A percentile compares a stretch with the other conserved stretches of the same genome.
Conservation (phyloP, 116 monocot genomes). For the Trichopus zeylanicus region DNA sequence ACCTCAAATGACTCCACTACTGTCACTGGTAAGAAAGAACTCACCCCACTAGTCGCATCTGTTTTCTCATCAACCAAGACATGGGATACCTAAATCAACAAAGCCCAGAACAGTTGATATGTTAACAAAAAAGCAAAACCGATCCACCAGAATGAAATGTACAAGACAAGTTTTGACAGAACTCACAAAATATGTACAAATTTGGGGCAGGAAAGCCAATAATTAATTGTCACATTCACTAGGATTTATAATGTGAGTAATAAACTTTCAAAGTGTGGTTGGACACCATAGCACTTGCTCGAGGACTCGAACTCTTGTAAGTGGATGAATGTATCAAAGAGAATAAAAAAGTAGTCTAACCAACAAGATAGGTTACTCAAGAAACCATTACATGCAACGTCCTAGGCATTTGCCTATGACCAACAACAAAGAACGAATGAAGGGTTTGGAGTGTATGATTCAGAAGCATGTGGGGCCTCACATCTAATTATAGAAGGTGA, state of each 20-base stretch:
- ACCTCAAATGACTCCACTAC: conserved; percentile 5
- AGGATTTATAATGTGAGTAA: too few relatives aligned
- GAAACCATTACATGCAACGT: background rate
- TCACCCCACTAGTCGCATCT: conserved; percentile 60
- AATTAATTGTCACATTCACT: too few relatives aligned
- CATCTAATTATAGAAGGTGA: background rate
- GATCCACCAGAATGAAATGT: background rate
- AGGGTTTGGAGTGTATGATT: too few relatives aligned
- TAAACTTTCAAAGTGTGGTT: background rate
- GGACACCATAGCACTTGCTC: background rate
- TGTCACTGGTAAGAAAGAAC: conserved; percentile 12
- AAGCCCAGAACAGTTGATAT: background rate
- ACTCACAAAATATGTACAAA: too few relatives aligned
- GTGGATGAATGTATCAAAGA: too few relatives aligned
- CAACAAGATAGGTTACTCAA: background rate
- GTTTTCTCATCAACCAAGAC: conserved; percentile 44
- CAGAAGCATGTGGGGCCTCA: too few relatives aligned
- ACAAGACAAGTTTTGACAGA: background rate
- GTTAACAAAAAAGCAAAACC: background rate
- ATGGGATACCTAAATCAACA: conserved; percentile 45
- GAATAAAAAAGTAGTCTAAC: too few relatives aligned
- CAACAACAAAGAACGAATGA: too few relatives aligned
- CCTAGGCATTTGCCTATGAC: too few relatives aligned
- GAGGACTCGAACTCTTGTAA: background rate
- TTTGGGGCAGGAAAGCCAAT: too few relatives aligned